Evolutionary conservation across 2,329 filamentous ascomycete genomes (phyloP), one percentile per base, ranked within the genome.

Genomic region (Verticillium tricorpus): DNA sequence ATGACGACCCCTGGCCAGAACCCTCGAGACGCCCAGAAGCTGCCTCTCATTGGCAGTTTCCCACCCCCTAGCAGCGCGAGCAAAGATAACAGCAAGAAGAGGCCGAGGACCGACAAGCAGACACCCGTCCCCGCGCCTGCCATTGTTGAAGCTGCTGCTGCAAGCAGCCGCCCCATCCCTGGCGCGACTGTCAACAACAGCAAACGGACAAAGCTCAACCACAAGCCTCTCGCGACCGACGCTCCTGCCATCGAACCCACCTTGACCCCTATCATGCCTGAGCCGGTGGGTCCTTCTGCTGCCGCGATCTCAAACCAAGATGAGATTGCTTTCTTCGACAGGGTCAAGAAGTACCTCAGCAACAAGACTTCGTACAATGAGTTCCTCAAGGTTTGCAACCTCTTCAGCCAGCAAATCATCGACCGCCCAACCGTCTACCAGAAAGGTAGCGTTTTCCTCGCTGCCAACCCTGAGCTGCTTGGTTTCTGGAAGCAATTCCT

Each of bases 11-110:
- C 85, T 1, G 85, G 87, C 65, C 79, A 82, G 19, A 75, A 77
- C 14, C 72, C 77, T 57, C 78, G 83, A 62, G 81, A 89, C 80
- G 78, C 83, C 68, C 82, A 95, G 79, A 92, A 92, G 74, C 89
- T 98, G 84, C 95, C 95, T 45, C 94, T 94, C 2, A 88, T 99
- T 40, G 95, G 95, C 39, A 97, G 96, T 73, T 99, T 99, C 72
- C 92, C 95, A 3, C 91, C 92, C 37, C 86, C 87, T 17, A 79
- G 85, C 22, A 95, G 93, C 67, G 91, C 91, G 3, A 91, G 85
- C 69, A 96, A 97, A 72, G 93, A 97, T 65, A 91, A 82, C 75
- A 66, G 25, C 39, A 98, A 97, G 76, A 97, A 97, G 77, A 88
- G 93, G 19, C 86, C 90, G 35, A 87, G 89, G 45, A 76, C 76